Base-by-base conservation (phyloP, 2,329 filamentous ascomycete genomes). In the Lojkania enalia region DNA sequence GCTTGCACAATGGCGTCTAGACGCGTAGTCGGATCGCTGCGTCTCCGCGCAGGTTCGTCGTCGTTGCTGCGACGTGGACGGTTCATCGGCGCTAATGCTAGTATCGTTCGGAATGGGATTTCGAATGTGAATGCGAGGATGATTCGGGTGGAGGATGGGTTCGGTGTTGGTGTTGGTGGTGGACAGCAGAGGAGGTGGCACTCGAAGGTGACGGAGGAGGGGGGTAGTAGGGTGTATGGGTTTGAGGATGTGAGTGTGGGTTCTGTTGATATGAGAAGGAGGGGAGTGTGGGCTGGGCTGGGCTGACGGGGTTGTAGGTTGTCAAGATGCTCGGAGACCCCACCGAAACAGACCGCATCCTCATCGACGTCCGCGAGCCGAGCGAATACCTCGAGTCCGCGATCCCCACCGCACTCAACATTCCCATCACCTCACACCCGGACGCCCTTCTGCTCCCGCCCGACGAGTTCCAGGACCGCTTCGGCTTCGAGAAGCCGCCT, bases 321-420 rank as follows among this genome's bases (percentile, higher is more conserved):
- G 30, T 16, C 7, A 33, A 33, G 14, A 9, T 33, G 11, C 11
- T 33, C 7, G 9, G 16, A 33, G 11, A 9, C 30, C 30, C 30
- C 7, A 15, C 11, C 7, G 11, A 9, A 33, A 33, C 30, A 9
- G 14, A 9, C 7, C 14, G 6, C 6, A 9, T 71, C 66, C 39
- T 70, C 48, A 61, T 68, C 51, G 87, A 91, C 70, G 81, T 86
- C 40, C 87, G 88, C 66, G 87, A 92, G 66, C 86, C 86, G 2
- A 57, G 61, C 51, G 89, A 94, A 67, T 80, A 87, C 48, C 58
- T 71, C 39, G 67, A 74, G 5, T 82, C 81, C 6, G 80, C 75
- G 51, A 96, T 99, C 63, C 94, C 94, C 1, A 81, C 81, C 35
- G 84, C 90, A 1, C 74, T 92, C 60, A 92, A 92, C 74, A 82